These are phyloP conservation scores for Capsicum rhomboideum DNA, from an alignment of 257 asterid genomes.

Conservation along the genomic window DNA sequence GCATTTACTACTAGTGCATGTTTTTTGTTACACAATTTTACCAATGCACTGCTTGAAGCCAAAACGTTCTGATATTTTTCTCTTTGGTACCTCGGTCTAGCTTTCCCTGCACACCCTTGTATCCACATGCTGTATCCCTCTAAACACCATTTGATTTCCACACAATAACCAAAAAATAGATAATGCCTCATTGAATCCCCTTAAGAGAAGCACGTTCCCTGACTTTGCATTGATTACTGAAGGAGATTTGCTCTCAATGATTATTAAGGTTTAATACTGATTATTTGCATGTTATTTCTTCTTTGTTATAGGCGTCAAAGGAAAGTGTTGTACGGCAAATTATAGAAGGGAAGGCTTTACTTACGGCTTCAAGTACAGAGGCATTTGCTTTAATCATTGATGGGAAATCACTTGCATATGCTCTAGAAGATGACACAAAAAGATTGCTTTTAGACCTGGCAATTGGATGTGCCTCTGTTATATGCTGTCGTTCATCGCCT, in stretches of 20 bases:
- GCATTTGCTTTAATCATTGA: constrained; percentile 92
- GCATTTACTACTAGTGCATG: not conserved
- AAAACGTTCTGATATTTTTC: not conserved
- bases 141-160: not conserved
- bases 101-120: not conserved
- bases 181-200: not conserved
- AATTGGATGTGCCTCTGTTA: constrained; percentile 78
- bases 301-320: constrained; percentile 60
- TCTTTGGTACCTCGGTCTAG: not conserved
- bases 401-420: constrained; percentile 89
- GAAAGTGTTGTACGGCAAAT: constrained; percentile 56
- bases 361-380: constrained; percentile 33
- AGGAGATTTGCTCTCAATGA: not conserved
- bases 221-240: not conserved
- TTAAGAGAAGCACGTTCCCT: not conserved
- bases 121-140: not conserved
- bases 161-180: not conserved
- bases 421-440: constrained; percentile 60
- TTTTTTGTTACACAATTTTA: not conserved
- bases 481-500: constrained; percentile 97
- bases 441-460: constrained; percentile 72
- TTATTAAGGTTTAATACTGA: not conserved
- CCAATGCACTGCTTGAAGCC: not conserved
- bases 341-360: constrained; percentile 54
- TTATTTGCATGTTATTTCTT: not conserved